Percentiles rank a stretch among this genome's conserved stretches.
Evolutionary conservation across 345 rosid genomes (phyloP).

Genomic region (Anastatica hierochuntica): DNA sequence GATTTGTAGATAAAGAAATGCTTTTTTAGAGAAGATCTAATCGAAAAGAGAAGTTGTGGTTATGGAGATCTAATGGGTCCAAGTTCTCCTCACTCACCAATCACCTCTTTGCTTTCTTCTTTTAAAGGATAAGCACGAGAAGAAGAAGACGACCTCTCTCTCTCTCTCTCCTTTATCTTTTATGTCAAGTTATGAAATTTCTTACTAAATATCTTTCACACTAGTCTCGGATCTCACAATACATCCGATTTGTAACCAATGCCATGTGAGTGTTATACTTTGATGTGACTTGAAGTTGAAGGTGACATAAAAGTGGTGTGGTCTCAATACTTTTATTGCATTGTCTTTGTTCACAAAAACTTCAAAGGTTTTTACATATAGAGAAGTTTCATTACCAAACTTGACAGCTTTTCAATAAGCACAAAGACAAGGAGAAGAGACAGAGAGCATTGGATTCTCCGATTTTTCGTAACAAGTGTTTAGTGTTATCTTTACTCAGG

Average conservation of each 20-base stretch:
- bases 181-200: no score
- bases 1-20: neutral
- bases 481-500: constrained; percentile 27
- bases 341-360: no score
- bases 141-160: neutral
- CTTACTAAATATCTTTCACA: neutral
- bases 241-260: neutral
- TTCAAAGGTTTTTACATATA: no score
- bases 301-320: constrained; percentile 20
- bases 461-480: no score
- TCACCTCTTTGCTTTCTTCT: constrained; percentile 3
- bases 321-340: no score
- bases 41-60: constrained; percentile 5
- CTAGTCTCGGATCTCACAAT: neutral
- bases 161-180: neutral
- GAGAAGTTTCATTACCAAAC: no score
- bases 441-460: no score
- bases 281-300: constrained; percentile 25
- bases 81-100: constrained; percentile 17
- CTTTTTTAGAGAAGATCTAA: constrained; percentile 14
- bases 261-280: constrained; percentile 20
- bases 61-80: constrained; percentile 25
- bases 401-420: no score
- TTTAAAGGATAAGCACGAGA: constrained; percentile 20
- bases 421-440: no score